Evolutionary conservation across 164 flowering plant species (phyloP).

Genomic region (Macadamia tetraphylla): DNA sequence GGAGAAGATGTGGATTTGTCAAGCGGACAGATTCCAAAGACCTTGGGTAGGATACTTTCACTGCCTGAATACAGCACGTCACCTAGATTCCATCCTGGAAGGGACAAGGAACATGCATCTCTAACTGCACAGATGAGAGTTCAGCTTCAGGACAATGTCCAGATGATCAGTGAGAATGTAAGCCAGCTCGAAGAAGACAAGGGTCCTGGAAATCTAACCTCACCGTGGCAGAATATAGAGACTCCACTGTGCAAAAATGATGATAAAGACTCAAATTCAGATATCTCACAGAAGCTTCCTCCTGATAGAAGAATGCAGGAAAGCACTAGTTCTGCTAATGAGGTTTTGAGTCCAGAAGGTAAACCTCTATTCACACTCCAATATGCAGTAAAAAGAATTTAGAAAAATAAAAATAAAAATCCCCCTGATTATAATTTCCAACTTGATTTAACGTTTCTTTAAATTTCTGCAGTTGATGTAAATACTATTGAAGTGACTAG

Average conservation of each 20-base stretch:
- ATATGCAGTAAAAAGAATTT: not conserved
- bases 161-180: constrained; percentile 17
- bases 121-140: constrained; percentile 32
- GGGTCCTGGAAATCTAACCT: constrained; percentile 15
- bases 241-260: constrained; percentile 13
- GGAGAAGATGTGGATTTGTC: constrained; percentile 32
- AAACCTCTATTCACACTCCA: constrained; percentile 8
- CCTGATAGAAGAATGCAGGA: constrained; percentile 18
- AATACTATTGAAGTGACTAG: constrained; percentile 22
- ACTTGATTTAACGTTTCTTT: not conserved
- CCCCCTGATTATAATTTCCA: not conserved
- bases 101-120: constrained; percentile 27
- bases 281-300: constrained; percentile 14
- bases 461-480: constrained; percentile 27
- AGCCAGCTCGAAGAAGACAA: constrained; percentile 19
- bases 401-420: too few species aligned
- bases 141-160: constrained; percentile 23
- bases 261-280: constrained; percentile 15
- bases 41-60: constrained; percentile 67
- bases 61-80: constrained; percentile 54
- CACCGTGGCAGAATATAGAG: constrained; percentile 18
- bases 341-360: constrained; percentile 36
- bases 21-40: constrained; percentile 31
- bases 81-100: constrained; percentile 56
- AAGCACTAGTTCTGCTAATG: constrained; percentile 12